phyloP scores from a whole-genome alignment of 129 eudicot species.

The Arctium lappa region DNA sequence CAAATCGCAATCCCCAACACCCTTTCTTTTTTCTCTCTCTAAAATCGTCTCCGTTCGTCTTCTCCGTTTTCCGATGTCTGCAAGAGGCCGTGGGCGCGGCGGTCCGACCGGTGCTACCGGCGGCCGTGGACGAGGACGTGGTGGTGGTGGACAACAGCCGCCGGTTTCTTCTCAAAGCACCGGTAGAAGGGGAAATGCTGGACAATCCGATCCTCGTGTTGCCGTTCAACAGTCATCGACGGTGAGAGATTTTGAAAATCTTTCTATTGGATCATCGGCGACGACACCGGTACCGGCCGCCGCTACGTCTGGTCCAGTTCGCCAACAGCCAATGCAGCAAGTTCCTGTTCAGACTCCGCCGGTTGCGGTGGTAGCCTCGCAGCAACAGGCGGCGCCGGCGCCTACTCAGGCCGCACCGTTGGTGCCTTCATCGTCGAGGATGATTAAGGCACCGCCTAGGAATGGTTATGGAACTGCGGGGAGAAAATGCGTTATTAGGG shows the following conservation, averaged over 20 bases:
- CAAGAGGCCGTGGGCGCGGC: slow-evolving; percentile 38
- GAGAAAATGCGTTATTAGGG: slow-evolving; percentile 36
- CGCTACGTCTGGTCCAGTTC: background rate
- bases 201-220: background rate
- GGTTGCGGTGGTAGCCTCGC: background rate
- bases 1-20: background rate
- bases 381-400: background rate
- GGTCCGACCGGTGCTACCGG: slow-evolving; percentile 22
- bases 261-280: slow-evolving; percentile 11
- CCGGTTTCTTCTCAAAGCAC: background rate
- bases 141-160: background rate
- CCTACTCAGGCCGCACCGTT: background rate
- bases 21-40: slow-evolving; percentile 8
- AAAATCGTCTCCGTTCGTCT: background rate
- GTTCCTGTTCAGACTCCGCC: background rate
- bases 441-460: slow-evolving; percentile 41
- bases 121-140: slow-evolving; percentile 31
- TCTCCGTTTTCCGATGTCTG: slow-evolving; percentile 26
- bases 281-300: background rate
- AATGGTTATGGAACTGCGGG: slow-evolving; percentile 53
- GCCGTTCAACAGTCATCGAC: background rate
- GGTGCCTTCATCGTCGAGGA: slow-evolving; percentile 42
- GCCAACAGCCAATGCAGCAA: slow-evolving; percentile 18
- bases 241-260: background rate
- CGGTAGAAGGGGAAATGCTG: slow-evolving; percentile 28